Evolutionary conservation across 129 eudicot genomes (phyloP).

Genomic region (Scalesia atractyloides): DNA sequence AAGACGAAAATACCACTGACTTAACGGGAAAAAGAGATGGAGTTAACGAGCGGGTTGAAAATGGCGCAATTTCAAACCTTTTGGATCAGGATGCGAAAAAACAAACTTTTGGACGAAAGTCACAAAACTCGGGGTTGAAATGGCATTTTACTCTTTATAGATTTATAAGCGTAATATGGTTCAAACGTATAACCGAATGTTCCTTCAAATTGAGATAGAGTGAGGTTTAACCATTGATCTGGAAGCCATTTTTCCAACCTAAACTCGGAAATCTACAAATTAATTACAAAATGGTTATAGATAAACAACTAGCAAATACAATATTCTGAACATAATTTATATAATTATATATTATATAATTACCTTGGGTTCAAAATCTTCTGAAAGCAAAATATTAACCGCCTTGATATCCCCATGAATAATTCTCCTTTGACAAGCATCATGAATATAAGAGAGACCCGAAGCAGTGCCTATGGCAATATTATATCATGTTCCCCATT

Average conservation of each 20-base stretch:
- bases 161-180: too few relatives aligned
- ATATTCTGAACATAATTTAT: not conserved
- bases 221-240: conserved; percentile 87
- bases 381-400: conserved; percentile 78
- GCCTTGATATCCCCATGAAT: conserved; percentile 87
- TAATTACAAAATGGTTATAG: not conserved
- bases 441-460: conserved; percentile 88
- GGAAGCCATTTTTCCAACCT: conserved; percentile 99
- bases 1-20: too few relatives aligned
- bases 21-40: too few relatives aligned
- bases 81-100: too few relatives aligned
- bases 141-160: too few relatives aligned
- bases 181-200: conserved; percentile 79
- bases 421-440: conserved; percentile 88
- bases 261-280: conserved; percentile 75
- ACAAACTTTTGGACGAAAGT: too few relatives aligned
- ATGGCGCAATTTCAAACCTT: too few relatives aligned
- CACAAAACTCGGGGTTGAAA: too few relatives aligned
- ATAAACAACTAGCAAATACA: not conserved
- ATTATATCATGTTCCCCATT: conserved; percentile 61
- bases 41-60: too few relatives aligned
- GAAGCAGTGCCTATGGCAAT: conserved; percentile 77
- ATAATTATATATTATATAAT: conserved; percentile 26
- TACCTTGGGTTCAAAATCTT: conserved; percentile 83
- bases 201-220: conserved; percentile 80